phyloP scores from a whole-genome alignment of 2,329 filamentous ascomycete species.

The Colletotrichum tabaci region DNA sequence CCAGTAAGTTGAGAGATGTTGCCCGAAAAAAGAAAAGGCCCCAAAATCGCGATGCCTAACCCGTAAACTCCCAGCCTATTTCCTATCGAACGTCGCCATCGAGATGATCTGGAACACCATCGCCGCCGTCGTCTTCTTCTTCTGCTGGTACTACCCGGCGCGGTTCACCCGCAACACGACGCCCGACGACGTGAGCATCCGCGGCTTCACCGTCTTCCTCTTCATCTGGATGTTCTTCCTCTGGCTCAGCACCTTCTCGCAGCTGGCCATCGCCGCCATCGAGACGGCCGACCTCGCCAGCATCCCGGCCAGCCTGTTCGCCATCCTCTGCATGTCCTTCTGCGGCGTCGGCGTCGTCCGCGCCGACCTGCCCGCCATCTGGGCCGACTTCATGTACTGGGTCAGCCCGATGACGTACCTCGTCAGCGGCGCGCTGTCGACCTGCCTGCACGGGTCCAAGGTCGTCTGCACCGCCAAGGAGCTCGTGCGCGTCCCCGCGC shows the following conservation, averaged over 20 bases:
- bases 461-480: conserved; percentile 41
- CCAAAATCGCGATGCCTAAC: not conserved
- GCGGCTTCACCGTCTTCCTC: conserved; percentile 41
- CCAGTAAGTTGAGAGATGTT: conserved; percentile 4
- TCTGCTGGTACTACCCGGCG: conserved; percentile 80
- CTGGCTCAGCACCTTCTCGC: conserved; percentile 43
- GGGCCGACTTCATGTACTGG: conserved; percentile 45
- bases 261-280: conserved; percentile 40
- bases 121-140: conserved; percentile 75
- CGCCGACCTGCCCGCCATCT: conserved; percentile 36
- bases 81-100: conserved; percentile 65
- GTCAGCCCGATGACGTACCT: conserved; percentile 50
- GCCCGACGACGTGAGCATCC: conserved; percentile 28
- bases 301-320: conserved; percentile 37
- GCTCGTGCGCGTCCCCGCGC: conserved; percentile 39
- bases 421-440: conserved; percentile 47
- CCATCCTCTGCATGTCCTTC: conserved; percentile 42
- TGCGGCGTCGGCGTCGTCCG: conserved; percentile 43
- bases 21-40: too few relatives aligned
- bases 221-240: conserved; percentile 44
- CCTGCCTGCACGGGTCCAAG: conserved; percentile 44
- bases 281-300: conserved; percentile 40
- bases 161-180: conserved; percentile 73
- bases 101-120: conserved; percentile 81
- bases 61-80: conserved; percentile 12